A percentile compares a stretch with the other conserved stretches of the same genome.
Evolutionary conservation across 2,329 filamentous ascomycete genomes (phyloP).

Genomic region (Arthrinium puccinioides): DNA sequence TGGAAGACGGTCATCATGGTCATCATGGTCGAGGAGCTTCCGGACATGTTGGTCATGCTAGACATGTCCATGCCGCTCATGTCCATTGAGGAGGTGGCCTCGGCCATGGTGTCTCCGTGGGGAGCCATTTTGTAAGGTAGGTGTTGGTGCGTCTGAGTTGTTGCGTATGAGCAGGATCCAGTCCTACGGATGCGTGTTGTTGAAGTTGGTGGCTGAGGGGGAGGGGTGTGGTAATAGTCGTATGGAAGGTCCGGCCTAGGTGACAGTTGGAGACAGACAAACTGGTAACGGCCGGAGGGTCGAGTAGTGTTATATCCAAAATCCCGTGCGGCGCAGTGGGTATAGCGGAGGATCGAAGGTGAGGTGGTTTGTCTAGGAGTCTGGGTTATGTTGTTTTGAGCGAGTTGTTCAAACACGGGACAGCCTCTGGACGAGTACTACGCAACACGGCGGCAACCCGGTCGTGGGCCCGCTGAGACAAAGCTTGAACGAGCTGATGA

Average conservation of each 20-base stretch:
- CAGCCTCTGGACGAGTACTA: too few species aligned
- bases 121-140: conserved; percentile 1
- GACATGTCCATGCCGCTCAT: conserved; percentile 19
- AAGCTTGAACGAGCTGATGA: background rate
- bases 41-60: conserved; percentile 14
- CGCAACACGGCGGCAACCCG: background rate
- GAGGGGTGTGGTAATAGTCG: too few species aligned
- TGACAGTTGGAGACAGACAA: background rate
- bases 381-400: background rate
- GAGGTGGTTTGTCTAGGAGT: background rate
- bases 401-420: conserved; percentile 1
- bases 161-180: background rate
- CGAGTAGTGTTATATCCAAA: background rate
- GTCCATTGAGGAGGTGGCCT: conserved; percentile 6
- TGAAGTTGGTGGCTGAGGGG: too few species aligned
- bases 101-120: conserved; percentile 1
- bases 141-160: background rate
- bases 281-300: background rate
- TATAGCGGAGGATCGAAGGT: background rate
- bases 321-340: background rate
- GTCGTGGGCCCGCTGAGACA: background rate
- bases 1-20: conserved; percentile 53
- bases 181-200: too few species aligned
- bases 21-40: conserved; percentile 12
- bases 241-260: conserved; percentile 1